Percentiles rank a stretch among this genome's conserved stretches.
phyloP scores from a whole-genome alignment of 257 asterid species.

The Petunia secreta region DNA sequence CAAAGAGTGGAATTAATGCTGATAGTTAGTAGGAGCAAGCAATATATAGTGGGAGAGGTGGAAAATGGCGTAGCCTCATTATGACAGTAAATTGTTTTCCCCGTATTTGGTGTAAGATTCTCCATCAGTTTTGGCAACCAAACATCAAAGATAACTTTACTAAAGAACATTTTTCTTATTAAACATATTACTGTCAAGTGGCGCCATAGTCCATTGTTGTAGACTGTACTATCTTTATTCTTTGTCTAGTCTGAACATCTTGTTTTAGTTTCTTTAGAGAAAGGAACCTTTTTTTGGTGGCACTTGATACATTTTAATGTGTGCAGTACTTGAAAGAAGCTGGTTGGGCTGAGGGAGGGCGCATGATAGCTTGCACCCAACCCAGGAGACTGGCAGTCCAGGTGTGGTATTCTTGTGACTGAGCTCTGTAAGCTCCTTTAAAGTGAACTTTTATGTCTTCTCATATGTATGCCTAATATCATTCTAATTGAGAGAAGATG shows the following conservation, averaged over 20 bases:
- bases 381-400: constrained; percentile 98
- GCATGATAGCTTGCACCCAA: constrained; percentile 90
- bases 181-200: not conserved
- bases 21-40: constrained; percentile 18
- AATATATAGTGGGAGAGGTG: not conserved
- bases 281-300: not conserved
- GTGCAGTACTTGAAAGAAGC: constrained; percentile 82
- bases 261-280: not conserved
- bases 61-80: not conserved
- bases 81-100: not conserved
- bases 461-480: not conserved
- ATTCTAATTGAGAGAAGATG: not conserved
- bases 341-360: constrained; percentile 98
- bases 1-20: not conserved
- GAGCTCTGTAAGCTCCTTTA: not conserved
- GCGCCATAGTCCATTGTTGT: not conserved
- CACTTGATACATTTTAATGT: constrained; percentile 27
- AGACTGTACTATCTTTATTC: not conserved
- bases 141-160: not conserved
- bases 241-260: not conserved
- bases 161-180: not conserved
- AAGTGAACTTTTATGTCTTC: not conserved
- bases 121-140: not conserved
- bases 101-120: not conserved
- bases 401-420: constrained; percentile 41